These are phyloP conservation scores for Leavenworthia alabamica DNA, from an alignment of 345 rosid species.

Conservation along the genomic window DNA sequence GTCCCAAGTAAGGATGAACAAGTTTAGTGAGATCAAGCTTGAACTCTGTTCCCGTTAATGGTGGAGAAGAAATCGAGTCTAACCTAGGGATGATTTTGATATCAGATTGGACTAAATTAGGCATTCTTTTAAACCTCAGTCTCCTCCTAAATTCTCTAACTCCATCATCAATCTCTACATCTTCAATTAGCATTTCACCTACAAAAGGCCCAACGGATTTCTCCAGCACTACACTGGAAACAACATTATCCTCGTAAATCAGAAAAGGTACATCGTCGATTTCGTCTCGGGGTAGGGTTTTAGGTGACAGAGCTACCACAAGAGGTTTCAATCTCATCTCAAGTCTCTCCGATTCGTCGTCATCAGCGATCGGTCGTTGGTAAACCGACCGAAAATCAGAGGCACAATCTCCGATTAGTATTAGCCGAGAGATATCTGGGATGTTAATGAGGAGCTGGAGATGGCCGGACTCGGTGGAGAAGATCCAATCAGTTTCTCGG, in stretches of 20 bases:
- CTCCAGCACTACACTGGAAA: conserved; percentile 46
- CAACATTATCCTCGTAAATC: conserved; percentile 54
- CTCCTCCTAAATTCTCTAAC: conserved; percentile 65
- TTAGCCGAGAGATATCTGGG: conserved; percentile 53
- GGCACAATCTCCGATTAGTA: conserved; percentile 42
- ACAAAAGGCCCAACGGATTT: conserved; percentile 44
- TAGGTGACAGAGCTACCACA: conserved; percentile 46
- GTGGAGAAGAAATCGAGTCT: conserved; percentile 6
- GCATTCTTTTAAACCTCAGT: conserved; percentile 83
- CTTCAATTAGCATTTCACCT: conserved; percentile 78
- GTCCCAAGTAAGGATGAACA: conserved; percentile 70
- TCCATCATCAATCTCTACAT: conserved; percentile 41
- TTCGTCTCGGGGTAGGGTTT: conserved; percentile 18
- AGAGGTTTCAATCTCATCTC: conserved; percentile 42
- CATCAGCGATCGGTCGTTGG: conserved; percentile 1
- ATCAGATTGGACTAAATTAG: conserved; percentile 66
- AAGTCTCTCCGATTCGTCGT: conserved; percentile 15
- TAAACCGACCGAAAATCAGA: conserved; percentile 20
- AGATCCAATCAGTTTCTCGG: conserved; percentile 80
- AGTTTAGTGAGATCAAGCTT: conserved; percentile 40
- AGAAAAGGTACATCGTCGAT: conserved; percentile 39
- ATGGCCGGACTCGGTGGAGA: conserved; percentile 84
- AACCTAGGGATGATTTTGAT: conserved; percentile 37
- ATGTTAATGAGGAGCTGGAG: conserved; percentile 63
- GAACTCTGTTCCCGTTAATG: conserved; percentile 35